Base-by-base conservation (phyloP, 1,139 yeast genomes). In the Blastobotrys indianensis region DNA sequence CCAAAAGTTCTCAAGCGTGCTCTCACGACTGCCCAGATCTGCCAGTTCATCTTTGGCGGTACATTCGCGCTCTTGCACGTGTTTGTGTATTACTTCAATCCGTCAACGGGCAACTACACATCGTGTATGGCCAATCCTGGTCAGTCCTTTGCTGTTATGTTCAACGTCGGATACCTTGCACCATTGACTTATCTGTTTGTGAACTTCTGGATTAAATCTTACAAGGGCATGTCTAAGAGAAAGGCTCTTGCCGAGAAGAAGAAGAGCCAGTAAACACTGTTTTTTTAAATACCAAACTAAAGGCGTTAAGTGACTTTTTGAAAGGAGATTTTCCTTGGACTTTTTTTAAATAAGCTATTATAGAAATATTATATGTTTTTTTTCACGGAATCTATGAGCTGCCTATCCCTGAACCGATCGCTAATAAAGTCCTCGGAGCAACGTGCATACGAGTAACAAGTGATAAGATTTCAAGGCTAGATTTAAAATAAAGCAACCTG, bases 131-230 rank as follows among this genome's bases (percentile, higher is more conserved):
- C 72, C 29, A 71, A 79, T 46, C 69, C 82, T 11, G 84, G 81
- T 52, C 80, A 81, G 61, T 79, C 83, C 2, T 69, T 81, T 58
- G 83, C 87, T 2, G 62, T 82, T 37, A 66, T 74, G 53, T 73
- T 82, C 59, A 82, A 81, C 57, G 85, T 82, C 37, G 67, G 72
- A 30, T 82, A 82, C 61, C 75, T 82, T 63, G 69, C 86, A 10
- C 90, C 90, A 2, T 73, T 82, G 65, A 82, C 90, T 11, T 75
- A 79, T 42, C 71, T 82, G 53, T 82, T 83, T 66, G 85, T 77
- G 41, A 79, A 81, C 30, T 82, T 82, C 61, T 82, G 80, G 69
- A 70, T 82, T 49, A 85, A 80, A 50, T 78, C 83, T 51, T 82
- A 82, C 59, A 68, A 62, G 16, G 49, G 47, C 39, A 48, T 37